Evolutionary conservation across 2,329 filamentous ascomycete species (phyloP).

Genomic region (Aureobasidium sp.): DNA sequence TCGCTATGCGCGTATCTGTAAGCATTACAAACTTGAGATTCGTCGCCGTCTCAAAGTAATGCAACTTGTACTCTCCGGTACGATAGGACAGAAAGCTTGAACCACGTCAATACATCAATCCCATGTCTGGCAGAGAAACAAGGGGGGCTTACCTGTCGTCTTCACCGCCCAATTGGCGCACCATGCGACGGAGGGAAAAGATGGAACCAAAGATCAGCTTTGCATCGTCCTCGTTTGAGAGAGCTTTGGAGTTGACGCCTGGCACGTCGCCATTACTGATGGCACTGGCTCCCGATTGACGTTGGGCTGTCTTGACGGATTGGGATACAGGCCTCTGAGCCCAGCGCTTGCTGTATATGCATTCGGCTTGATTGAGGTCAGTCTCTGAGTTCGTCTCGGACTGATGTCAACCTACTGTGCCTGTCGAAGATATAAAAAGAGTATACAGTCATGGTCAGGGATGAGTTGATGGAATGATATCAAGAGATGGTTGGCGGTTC

Average conservation of each 20-base stretch:
- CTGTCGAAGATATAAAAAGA: constrained; percentile 99
- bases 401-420: constrained; percentile 60
- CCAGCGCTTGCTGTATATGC: constrained; percentile 92
- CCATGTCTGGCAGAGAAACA: not conserved
- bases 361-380: constrained; percentile 62
- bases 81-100: constrained; percentile 82
- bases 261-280: constrained; percentile 37
- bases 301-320: constrained; percentile 43
- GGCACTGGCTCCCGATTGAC: constrained; percentile 42
- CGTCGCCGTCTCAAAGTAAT: constrained; percentile 97
- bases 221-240: constrained; percentile 70
- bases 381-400: not conserved
- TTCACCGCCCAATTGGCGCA: constrained; percentile 84
- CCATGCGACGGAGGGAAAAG: constrained; percentile 95
- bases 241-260: constrained; percentile 30
- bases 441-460: constrained; percentile 73
- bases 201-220: constrained; percentile 97
- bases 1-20: constrained; percentile 80
- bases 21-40: constrained; percentile 95
- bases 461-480: not conserved
- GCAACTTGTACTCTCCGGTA: constrained; percentile 92
- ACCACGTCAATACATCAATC: constrained; percentile 19
- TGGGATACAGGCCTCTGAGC: constrained; percentile 44
- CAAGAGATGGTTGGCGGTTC: not conserved
- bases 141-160: constrained; percentile 61